phyloP scores from a whole-genome alignment of 805 yeast species.

The Kodamaea fukazawae region DNA sequence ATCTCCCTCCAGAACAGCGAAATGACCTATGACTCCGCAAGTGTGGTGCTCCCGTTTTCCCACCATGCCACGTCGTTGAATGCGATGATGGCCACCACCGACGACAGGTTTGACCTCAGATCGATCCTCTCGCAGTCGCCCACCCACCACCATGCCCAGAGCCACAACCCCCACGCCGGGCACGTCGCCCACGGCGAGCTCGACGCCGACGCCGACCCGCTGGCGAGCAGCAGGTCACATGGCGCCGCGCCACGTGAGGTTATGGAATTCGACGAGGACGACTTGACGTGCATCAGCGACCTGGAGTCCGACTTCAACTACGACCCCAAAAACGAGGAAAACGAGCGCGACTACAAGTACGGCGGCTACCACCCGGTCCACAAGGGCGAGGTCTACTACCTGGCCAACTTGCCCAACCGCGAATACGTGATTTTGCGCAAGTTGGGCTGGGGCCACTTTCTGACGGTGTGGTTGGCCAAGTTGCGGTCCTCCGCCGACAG shows the following conservation, averaged over 20 bases:
- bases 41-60: constrained; percentile 4
- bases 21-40: constrained; percentile 24
- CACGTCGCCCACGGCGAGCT: constrained; percentile 1
- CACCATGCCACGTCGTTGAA: constrained; percentile 3
- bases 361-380: constrained; percentile 68
- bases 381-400: constrained; percentile 53
- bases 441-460: constrained; percentile 71
- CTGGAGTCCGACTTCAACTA: constrained; percentile 27
- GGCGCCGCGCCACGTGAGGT: not conserved
- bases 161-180: constrained; percentile 2
- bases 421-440: constrained; percentile 50
- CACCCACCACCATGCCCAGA: constrained; percentile 1
- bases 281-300: constrained; percentile 19
- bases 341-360: constrained; percentile 47
- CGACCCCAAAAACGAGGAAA: constrained; percentile 45
- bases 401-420: constrained; percentile 31
- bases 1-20: constrained; percentile 38
- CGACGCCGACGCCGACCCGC: constrained; percentile 1
- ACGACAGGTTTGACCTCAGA: not conserved
- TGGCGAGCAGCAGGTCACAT: not conserved
- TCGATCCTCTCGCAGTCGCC: not conserved
- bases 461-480: constrained; percentile 67
- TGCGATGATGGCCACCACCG: constrained; percentile 3
- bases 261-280: constrained; percentile 10
- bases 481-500: constrained; percentile 8